Percentiles rank a stretch among this genome's conserved stretches.
phyloP scores from a whole-genome alignment of 2,329 filamentous ascomycete species.

The Aspergillus sp. region DNA sequence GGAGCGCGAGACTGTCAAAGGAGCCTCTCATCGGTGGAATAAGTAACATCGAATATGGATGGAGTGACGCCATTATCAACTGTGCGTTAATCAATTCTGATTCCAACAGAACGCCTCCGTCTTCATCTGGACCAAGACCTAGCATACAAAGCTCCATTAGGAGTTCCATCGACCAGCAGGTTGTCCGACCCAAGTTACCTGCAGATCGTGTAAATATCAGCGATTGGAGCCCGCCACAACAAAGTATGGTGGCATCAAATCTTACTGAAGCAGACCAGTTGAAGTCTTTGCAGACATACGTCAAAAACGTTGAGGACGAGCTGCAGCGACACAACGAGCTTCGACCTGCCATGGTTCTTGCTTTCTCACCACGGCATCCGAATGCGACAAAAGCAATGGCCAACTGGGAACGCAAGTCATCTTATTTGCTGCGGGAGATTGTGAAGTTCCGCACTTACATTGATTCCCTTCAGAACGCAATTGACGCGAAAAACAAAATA shows the following conservation, averaged over 20 bases:
- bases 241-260: constrained; percentile 83
- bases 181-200: constrained; percentile 67
- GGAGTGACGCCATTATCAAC: constrained; percentile 81
- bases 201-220: constrained; percentile 81
- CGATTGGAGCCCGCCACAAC: constrained; percentile 85
- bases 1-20: constrained; percentile 91
- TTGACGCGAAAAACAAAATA: constrained; percentile 68
- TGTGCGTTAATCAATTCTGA: constrained; percentile 68
- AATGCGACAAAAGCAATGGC: constrained; percentile 84
- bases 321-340: constrained; percentile 84
- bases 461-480: constrained; percentile 74
- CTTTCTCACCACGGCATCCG: constrained; percentile 79
- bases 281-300: constrained; percentile 71
- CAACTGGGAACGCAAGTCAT: constrained; percentile 96
- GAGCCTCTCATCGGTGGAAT: constrained; percentile 90
- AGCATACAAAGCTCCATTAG: constrained; percentile 63
- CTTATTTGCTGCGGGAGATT: constrained; percentile 87
- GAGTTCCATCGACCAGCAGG: constrained; percentile 66
- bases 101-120: constrained; percentile 30
- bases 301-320: constrained; percentile 81
- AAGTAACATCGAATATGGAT: constrained; percentile 96
- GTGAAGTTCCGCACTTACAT: constrained; percentile 97
- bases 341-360: constrained; percentile 80
- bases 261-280: constrained; percentile 80
- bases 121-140: constrained; percentile 45